Percentiles rank a stretch among this genome's conserved stretches.
Evolutionary conservation across 495 filamentous ascomycete genomes (phyloP).

Genomic region (Cudoniella acicularis): DNA sequence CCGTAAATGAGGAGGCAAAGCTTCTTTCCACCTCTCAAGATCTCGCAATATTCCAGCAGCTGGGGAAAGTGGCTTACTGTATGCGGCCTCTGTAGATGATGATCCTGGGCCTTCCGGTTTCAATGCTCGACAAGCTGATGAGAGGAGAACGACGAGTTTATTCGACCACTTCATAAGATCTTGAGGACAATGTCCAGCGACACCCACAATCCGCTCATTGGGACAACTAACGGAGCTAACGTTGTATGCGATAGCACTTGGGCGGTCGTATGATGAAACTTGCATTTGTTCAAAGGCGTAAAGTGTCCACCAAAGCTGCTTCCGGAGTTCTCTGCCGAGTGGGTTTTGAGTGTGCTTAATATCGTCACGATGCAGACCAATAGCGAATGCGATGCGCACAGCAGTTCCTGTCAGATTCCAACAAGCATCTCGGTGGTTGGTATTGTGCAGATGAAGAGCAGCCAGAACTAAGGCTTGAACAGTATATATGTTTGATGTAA

Average conservation of each 20-base stretch:
- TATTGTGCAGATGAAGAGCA: conserved; percentile 37
- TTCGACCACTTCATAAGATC: conserved; percentile 20
- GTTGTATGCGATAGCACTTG: conserved; percentile 34
- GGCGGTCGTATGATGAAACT: conserved; percentile 36
- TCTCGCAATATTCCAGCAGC: conserved; percentile 26
- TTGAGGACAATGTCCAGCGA: conserved; percentile 16
- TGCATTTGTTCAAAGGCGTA: conserved; percentile 40
- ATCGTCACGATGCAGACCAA: conserved; percentile 43
- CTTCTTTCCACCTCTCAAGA: conserved; percentile 28
- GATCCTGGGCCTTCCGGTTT: conserved; percentile 15
- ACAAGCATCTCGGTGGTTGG: conserved; percentile 22
- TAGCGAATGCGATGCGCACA: conserved; percentile 35
- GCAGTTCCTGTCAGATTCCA: conserved; percentile 42
- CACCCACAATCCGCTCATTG: conserved; percentile 21
- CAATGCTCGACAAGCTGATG: conserved; percentile 24
- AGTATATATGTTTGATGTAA: conserved; percentile 30
- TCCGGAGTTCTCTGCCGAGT: conserved; percentile 32
- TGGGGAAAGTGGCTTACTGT: conserved; percentile 26
- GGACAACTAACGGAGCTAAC: conserved; percentile 18
- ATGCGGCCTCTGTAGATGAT: conserved; percentile 19
- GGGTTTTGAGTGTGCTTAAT: conserved; percentile 27
- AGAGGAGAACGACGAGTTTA: conserved; percentile 23
- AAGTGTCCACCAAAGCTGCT: conserved; percentile 39
- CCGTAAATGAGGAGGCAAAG: conserved; percentile 27
- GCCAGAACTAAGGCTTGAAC: conserved; percentile 37